Evolutionary conservation across 2,329 filamentous ascomycete species (phyloP), one percentile per base, ranked within the genome.

Genomic region (Aspergillus tubingensis): DNA sequence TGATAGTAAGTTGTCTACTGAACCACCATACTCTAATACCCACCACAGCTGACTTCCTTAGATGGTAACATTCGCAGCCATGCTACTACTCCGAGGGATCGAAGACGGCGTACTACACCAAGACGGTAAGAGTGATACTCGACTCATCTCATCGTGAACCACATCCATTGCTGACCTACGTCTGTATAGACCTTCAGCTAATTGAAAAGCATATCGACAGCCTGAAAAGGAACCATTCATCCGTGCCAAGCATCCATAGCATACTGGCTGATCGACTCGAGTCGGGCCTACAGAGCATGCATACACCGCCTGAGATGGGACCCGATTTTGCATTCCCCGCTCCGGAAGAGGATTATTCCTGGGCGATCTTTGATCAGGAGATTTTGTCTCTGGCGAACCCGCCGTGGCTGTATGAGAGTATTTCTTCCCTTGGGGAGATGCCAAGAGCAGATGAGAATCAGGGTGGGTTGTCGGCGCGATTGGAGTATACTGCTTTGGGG

Each of bases 361-460:
- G 69, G 69, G 69, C 70, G 6, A 72, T 72, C 32, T 72, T 72
- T 25, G 70, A 72, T 32, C 70, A 72, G 50, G 65, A 72, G 36
- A 72, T 70, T 8, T 68, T 72, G 65, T 62, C 67, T 10, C 62
- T 72, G 6, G 70, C 69, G 17, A 72, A 71, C 17, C 70, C 68
- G 19, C 65, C 69, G 1, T 71, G 69, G 70, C 48, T 71, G 5
- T 71, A 67, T 21, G 61, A 71, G 8, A 68, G 66, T 15, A 11
- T 30, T 11, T 25, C 59, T 8, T 19, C 54, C 5, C 27, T 59
- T 19, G 53, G 23, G 8, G 25, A 36, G 27, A 17, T 52, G 6
- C 49, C 41, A n/a, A 52, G 38, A 21, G 49, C 51, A 21, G 51
- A 48, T 10, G 60, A 48, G n/a, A 23, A 32, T 36, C n/a, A 21